Percentiles rank a stretch among this genome's conserved stretches.
Evolutionary conservation across 2,329 filamentous ascomycete species (phyloP).

Genomic region (Microcyclospora tardicrescens): DNA sequence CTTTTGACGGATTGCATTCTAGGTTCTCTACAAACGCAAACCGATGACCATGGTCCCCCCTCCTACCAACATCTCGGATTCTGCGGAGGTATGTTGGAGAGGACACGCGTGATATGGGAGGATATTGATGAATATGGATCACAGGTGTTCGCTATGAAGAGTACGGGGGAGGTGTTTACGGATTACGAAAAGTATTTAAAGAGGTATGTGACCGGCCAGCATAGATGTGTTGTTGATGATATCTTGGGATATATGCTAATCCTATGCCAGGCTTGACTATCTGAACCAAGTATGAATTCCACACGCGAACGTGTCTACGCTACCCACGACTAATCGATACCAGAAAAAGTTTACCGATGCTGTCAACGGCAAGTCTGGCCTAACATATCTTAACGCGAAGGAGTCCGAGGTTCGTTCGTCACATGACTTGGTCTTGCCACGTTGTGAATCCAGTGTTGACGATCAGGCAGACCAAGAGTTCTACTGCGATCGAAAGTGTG

Average conservation of each 20-base stretch:
- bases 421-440: conserved; percentile 4
- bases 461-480: conserved; percentile 42
- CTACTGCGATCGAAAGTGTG: conserved; percentile 75
- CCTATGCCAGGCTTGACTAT: conserved; percentile 61
- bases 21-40: conserved; percentile 96
- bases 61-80: conserved; percentile 64
- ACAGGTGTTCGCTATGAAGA: conserved; percentile 81
- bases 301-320: not conserved
- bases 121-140: conserved; percentile 16
- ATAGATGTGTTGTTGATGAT: not conserved
- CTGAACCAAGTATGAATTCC: conserved; percentile 64
- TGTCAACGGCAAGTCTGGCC: conserved; percentile 81
- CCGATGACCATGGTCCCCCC: conserved; percentile 70
- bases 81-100: conserved; percentile 54
- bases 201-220: conserved; percentile 45
- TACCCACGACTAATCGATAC: conserved; percentile 8
- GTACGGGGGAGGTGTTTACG: conserved; percentile 80
- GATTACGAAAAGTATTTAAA: conserved; percentile 79
- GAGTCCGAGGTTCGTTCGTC: conserved; percentile 22
- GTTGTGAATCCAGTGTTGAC: not conserved
- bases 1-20: conserved; percentile 2
- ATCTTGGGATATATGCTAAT: conserved; percentile 9
- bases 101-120: conserved; percentile 1
- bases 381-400: conserved; percentile 86
- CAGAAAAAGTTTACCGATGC: conserved; percentile 87